phyloP scores from a whole-genome alignment of 352 stramenopile genomes.

The Aphanomyces invadans region DNA sequence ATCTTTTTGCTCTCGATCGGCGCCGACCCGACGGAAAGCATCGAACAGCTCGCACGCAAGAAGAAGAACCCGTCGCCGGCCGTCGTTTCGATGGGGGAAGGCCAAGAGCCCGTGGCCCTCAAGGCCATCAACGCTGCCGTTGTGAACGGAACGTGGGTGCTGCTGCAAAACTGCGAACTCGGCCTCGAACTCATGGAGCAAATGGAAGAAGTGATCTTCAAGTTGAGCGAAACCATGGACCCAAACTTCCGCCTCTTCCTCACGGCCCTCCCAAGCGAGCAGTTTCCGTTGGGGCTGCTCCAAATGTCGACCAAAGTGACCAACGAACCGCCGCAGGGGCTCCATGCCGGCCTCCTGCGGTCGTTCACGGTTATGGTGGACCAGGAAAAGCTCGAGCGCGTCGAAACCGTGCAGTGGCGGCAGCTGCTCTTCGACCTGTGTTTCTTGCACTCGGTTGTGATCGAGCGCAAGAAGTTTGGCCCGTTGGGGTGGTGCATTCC shows the following conservation, averaged over 20 bases:
- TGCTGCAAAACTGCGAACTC: conserved; percentile 98
- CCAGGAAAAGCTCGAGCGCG: conserved; percentile 95
- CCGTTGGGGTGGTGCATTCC: conserved; percentile 96
- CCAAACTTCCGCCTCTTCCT: conserved; percentile 96
- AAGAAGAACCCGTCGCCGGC: conserved; percentile 94
- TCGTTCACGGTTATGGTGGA: conserved; percentile 99
- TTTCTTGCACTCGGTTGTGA: conserved; percentile 97
- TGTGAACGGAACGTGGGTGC: conserved; percentile 95
- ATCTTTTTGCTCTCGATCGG: conserved; percentile 97
- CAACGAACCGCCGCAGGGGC: conserved; percentile 94
- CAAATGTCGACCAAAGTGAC: conserved; percentile 99
- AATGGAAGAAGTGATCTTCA: conserved; percentile 97
- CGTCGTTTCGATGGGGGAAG: conserved; percentile 97
- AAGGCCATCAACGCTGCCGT: conserved; percentile 95
- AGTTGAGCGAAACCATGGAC: conserved; percentile 93
- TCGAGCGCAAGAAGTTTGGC: conserved; percentile 98
- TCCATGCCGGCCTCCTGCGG: conserved; percentile 91
- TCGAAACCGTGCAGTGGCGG: conserved; percentile 95
- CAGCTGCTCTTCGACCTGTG: conserved; percentile 96
- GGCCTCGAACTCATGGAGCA: conserved; percentile 97
- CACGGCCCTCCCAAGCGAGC: conserved; percentile 92
- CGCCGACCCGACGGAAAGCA: conserved; percentile 95
- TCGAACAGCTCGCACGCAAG: conserved; percentile 94
- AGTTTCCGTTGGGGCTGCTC: conserved; percentile 95
- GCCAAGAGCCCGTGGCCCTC: conserved; percentile 95